These are phyloP conservation scores for Acanthamoeba triangularis DNA, from an alignment of 208 protist genomes.

Conservation along the genomic window DNA sequence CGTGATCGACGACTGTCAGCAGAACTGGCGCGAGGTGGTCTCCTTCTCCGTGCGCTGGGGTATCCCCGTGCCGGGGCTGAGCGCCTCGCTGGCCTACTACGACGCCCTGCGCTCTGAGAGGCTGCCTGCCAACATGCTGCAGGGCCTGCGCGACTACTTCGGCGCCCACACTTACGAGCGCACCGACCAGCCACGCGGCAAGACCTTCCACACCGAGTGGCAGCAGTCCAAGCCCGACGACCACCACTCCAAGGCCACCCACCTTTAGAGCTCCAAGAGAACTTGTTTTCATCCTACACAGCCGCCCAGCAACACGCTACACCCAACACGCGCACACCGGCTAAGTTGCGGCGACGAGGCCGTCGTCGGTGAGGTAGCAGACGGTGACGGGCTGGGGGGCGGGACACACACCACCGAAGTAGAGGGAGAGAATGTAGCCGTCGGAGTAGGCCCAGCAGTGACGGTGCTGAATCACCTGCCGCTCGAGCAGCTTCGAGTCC, in stretches of 20 bases:
- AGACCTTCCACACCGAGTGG: slow-evolving; percentile 68
- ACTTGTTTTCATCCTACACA: too few relatives aligned
- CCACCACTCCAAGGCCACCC: background rate
- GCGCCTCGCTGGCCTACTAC: slow-evolving; percentile 92
- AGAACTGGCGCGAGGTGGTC: slow-evolving; percentile 88
- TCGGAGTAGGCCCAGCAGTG: slow-evolving; percentile 30
- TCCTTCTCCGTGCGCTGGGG: slow-evolving; percentile 83
- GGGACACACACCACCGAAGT: slow-evolving; percentile 19
- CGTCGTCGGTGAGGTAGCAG: slow-evolving; percentile 13
- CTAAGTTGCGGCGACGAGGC: too few relatives aligned
- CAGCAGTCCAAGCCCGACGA: background rate
- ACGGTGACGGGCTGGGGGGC: background rate
- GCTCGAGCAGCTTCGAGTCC: background rate
- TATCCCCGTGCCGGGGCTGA: slow-evolving; percentile 92
- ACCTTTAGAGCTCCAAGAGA: background rate
- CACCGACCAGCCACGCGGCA: slow-evolving; percentile 83
- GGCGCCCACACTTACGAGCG: slow-evolving; percentile 96
- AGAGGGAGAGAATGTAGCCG: slow-evolving; percentile 37
- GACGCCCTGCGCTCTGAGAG: slow-evolving; percentile 90
- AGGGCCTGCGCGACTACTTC: slow-evolving; percentile 95
- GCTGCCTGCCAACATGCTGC: slow-evolving; percentile 94
- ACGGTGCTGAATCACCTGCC: slow-evolving; percentile 43
- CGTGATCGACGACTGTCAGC: slow-evolving; percentile 56
- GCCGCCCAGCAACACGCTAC: too few relatives aligned
- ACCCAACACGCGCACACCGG: too few relatives aligned